These are phyloP conservation scores for Ganoderma sinense DNA, from an alignment of 1,284 basidiomycete genomes.

Conservation along the genomic window DNA sequence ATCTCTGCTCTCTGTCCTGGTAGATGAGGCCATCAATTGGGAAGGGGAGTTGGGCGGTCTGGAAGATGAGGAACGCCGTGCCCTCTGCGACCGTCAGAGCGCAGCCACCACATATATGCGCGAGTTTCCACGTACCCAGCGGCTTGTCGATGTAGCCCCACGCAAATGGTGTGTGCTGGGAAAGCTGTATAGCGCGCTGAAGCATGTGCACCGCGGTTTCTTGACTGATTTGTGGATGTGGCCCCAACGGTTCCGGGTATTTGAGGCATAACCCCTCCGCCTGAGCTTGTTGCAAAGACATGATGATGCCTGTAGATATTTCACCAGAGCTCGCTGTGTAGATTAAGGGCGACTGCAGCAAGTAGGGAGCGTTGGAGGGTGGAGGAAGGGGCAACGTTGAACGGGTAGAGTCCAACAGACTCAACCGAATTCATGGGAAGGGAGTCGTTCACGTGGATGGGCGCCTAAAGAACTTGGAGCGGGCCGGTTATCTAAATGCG, in stretches of 20 bases:
- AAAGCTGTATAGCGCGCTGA: constrained; percentile 58
- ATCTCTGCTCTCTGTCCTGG: constrained; percentile 72
- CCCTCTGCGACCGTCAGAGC: constrained; percentile 57
- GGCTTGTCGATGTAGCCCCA: constrained; percentile 82
- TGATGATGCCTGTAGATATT: not conserved
- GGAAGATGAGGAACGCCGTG: constrained; percentile 65
- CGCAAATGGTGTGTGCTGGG: constrained; percentile 64
- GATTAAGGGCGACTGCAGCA: not conserved
- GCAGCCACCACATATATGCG: not conserved
- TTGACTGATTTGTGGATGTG: constrained; percentile 60
- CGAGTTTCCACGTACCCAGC: constrained; percentile 51
- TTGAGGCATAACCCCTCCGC: constrained; percentile 59
- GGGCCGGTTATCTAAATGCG: not conserved
- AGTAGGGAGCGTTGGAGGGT: not conserved
- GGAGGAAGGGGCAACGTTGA: not conserved
- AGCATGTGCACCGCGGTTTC: constrained; percentile 70
- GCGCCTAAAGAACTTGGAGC: not conserved
- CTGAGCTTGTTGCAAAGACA: constrained; percentile 30
- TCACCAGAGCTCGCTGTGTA: not conserved
- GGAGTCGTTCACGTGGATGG: not conserved
- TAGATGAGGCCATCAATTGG: constrained; percentile 78
- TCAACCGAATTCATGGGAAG: no score
- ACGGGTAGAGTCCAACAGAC: no score
- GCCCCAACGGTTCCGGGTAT: constrained; percentile 68
- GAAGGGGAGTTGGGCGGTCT: constrained; percentile 60